A percentile compares a stretch with the other conserved stretches of the same genome.
phyloP scores from a whole-genome alignment of 2,329 filamentous ascomycete species.

The Cordyceps militaris region DNA sequence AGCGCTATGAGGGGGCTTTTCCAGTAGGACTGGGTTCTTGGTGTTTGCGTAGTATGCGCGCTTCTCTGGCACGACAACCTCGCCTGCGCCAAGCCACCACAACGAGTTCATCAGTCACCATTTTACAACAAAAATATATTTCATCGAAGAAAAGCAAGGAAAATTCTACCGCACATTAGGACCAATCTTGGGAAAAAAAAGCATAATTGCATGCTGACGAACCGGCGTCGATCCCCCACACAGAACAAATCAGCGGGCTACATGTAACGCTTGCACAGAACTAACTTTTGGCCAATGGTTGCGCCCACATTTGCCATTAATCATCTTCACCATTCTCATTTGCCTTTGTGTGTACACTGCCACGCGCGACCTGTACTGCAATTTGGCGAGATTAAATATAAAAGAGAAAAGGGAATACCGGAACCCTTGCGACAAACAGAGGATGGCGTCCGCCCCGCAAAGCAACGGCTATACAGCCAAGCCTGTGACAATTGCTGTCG shows the following conservation, averaged over 20 bases:
- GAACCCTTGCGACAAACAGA: neutral
- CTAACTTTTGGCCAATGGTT: conserved; percentile 3
- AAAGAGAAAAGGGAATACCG: neutral
- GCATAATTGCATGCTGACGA: too few relatives aligned
- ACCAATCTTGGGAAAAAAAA: too few relatives aligned
- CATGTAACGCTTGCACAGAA: conserved; percentile 5
- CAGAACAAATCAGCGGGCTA: neutral
- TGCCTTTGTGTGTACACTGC: neutral
- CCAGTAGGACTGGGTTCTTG: neutral
- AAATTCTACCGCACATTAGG: too few relatives aligned
- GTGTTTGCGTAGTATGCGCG: too few relatives aligned
- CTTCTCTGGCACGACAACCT: too few relatives aligned
- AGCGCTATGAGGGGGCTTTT: neutral
- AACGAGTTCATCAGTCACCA: too few relatives aligned
- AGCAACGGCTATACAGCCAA: neutral
- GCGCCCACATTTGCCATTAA: conserved; percentile 6
- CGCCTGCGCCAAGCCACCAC: too few relatives aligned
- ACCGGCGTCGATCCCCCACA: neutral
- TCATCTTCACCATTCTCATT: neutral
- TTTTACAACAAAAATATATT: too few relatives aligned
- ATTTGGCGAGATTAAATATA: neutral
- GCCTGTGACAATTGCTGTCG: conserved; percentile 14
- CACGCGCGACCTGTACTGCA: neutral
- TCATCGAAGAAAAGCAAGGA: too few relatives aligned
- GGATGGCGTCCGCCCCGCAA: neutral